Conservation (phyloP, 2,329 filamentous ascomycete genomes). For the Ilyonectria destructans region DNA sequence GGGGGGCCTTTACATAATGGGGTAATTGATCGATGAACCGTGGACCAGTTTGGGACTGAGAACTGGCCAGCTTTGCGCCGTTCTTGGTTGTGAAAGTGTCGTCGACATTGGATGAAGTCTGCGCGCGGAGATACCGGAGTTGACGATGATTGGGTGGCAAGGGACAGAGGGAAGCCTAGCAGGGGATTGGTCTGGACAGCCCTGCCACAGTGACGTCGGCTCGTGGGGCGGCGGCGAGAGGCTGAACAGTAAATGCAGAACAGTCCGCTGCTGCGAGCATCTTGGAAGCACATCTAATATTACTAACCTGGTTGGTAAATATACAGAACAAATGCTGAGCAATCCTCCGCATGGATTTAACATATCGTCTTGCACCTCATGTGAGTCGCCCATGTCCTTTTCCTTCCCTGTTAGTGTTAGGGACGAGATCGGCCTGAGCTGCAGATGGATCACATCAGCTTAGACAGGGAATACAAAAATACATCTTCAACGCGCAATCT, state of each 20-base stretch:
- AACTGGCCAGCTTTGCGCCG: background rate
- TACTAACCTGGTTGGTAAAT: background rate
- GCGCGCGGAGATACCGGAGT: constrained; percentile 24
- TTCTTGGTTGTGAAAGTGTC: constrained; percentile 12
- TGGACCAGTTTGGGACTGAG: background rate
- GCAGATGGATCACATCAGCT: background rate
- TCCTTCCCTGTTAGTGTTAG: background rate
- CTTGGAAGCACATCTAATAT: too few relatives aligned
- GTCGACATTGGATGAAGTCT: constrained; percentile 17
- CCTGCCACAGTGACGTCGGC: constrained; percentile 14
- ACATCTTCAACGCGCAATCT: background rate
- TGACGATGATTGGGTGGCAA: constrained; percentile 25
- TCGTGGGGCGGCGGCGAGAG: constrained; percentile 6
- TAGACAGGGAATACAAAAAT: background rate
- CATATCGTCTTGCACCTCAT: background rate
- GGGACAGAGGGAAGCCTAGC: constrained; percentile 3
- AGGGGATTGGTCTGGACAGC: background rate
- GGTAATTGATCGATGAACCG: background rate
- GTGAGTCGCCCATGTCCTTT: background rate
- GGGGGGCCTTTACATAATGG: background rate
- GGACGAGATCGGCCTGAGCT: background rate
- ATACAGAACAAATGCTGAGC: background rate
- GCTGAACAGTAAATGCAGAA: background rate
- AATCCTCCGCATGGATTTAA: background rate
- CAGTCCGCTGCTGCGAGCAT: background rate